Conservation (phyloP, 345 rosid genomes). For the Linum lewisii region DNA sequence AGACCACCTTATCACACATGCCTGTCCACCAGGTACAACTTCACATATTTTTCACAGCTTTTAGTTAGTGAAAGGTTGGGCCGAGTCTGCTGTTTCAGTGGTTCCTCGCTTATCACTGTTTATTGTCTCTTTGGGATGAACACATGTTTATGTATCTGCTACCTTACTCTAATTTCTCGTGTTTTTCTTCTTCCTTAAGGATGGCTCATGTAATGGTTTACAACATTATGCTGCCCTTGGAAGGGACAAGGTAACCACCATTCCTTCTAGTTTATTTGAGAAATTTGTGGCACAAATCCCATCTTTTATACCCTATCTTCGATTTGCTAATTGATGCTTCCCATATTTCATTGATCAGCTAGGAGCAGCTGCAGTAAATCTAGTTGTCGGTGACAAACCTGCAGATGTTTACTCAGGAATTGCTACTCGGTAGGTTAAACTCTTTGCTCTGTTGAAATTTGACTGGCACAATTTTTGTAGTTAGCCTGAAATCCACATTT, state of each 20-base stretch:
- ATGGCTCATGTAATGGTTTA: conserved; percentile 99
- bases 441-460: conserved; percentile 4
- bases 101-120: background rate
- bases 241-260: conserved; percentile 75
- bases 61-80: background rate
- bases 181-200: conserved; percentile 38
- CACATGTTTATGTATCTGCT: too few relatives aligned
- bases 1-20: conserved; percentile 59
- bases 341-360: conserved; percentile 35
- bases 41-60: background rate
- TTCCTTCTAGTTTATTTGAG: conserved; percentile 1
- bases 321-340: conserved; percentile 14
- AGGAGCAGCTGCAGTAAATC: conserved; percentile 98
- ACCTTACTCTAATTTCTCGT: conserved; percentile 10
- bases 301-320: conserved; percentile 5
- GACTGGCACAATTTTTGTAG: too few relatives aligned
- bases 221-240: conserved; percentile 99
- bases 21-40: conserved; percentile 83
- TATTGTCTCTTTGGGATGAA: too few relatives aligned
- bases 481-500: too few relatives aligned
- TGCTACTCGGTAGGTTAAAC: conserved; percentile 52
- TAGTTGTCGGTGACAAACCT: conserved; percentile 83
- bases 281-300: background rate
- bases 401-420: conserved; percentile 93
- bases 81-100: background rate